A percentile compares a stretch with the other conserved stretches of the same genome.
Evolutionary conservation across 108 stramenopile species (phyloP).

Genomic region (Craspedostauros australis): DNA sequence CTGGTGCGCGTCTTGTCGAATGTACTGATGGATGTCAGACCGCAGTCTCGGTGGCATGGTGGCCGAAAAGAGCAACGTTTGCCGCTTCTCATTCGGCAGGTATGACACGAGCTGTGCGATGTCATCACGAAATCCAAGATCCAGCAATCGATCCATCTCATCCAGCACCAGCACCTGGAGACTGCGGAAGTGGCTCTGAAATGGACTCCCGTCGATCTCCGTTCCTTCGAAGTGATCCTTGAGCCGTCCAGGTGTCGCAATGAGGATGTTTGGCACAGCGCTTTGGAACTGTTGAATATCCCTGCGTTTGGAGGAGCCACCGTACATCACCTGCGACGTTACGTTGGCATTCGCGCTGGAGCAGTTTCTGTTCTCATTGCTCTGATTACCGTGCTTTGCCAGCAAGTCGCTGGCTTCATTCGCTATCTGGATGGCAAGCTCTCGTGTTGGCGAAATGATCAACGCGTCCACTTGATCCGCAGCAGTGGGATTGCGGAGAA

Average conservation of each 20-base stretch:
- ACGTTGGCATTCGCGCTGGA: slow-evolving; percentile 9
- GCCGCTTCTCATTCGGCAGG: slow-evolving; percentile 55
- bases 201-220: slow-evolving; percentile 5
- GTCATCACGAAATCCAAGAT: slow-evolving; percentile 89
- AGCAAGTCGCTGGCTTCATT: slow-evolving; percentile 61
- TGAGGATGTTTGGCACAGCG: slow-evolving; percentile 57
- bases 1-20: slow-evolving; percentile 21
- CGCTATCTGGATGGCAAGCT: slow-evolving; percentile 88
- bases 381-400: slow-evolving; percentile 15
- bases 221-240: slow-evolving; percentile 53
- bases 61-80: slow-evolving; percentile 91
- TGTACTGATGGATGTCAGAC: slow-evolving; percentile 49
- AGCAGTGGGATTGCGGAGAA: slow-evolving; percentile 7
- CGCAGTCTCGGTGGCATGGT: slow-evolving; percentile 73
- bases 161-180: slow-evolving; percentile 76
- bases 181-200: slow-evolving; percentile 20
- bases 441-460: slow-evolving; percentile 90
- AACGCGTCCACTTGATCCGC: slow-evolving; percentile 39
- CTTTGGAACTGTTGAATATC: slow-evolving; percentile 44
- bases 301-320: slow-evolving; percentile 77
- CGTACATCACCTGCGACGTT: slow-evolving; percentile 53
- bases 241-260: slow-evolving; percentile 93
- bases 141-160: slow-evolving; percentile 93
- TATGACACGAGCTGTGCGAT: slow-evolving; percentile 70
- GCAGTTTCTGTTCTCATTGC: no score